Base-by-base conservation (phyloP, 371 early-diverging fungal genomes). In the Mortierella sp. region DNA sequence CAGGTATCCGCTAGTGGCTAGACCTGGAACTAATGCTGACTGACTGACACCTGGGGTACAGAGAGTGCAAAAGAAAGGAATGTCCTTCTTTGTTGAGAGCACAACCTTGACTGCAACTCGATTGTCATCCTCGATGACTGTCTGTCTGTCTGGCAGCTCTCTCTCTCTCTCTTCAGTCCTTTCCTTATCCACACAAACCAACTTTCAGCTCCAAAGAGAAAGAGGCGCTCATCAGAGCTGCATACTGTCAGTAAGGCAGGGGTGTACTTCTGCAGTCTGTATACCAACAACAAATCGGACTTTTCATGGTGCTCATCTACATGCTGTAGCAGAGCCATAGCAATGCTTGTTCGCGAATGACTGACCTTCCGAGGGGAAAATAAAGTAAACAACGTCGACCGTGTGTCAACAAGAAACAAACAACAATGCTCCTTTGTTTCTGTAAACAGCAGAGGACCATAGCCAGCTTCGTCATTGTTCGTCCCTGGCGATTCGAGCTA, bases 51-150 rank as follows among this genome's bases (percentile, higher is more conserved):
- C 22, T 58, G 58, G 58, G 34, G 31, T 31, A 34, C 31, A 34
- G 58, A 34, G 58, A 58, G 66, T 37, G 45, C 45, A 45, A 66
- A 66, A n/a, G 45, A 47, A 47, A 47, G 47, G 58, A 58, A 58
- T 58, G 58, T 55, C 55, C 31, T 43, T 14, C 44, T 24, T 10
- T 34, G 14, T 37, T 39, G 34, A 53, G 52, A 68, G 52, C 37
- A 52, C 45, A 1, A 22, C 8, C 44, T 10, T n/a, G 48, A 48
- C n/a, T 19, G n/a, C n/a, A 48, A 50, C n/a, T 50, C 50, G 50
- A 50, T 22, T 50, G 6, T 9, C 24, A 50, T 50, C 10, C 10
- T 50, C n/a, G n/a, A n/a, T n/a, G n/a, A 10, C 24, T 50, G 50
- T 50, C 50, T 50, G 50, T 55, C 19, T 26, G 14, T 31, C 31